phyloP scores from a whole-genome alignment of 208 protist genomes.

The Acanthamoeba royreba region DNA sequence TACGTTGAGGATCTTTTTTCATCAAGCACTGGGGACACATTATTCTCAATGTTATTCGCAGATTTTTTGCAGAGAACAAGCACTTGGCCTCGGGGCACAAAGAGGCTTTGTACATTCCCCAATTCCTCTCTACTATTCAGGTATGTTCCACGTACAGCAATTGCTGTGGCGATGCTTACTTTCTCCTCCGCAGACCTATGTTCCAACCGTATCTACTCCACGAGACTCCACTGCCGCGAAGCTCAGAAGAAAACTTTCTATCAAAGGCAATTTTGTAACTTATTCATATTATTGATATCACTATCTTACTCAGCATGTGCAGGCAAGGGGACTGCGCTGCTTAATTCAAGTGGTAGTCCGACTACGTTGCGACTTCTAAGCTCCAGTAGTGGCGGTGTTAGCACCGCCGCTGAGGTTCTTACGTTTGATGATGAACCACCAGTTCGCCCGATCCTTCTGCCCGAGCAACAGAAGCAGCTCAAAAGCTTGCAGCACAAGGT shows the following conservation, averaged over 20 bases:
- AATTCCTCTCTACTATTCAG: neutral
- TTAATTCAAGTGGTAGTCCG: neutral
- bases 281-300: neutral
- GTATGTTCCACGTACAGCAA: neutral
- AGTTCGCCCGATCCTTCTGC: neutral
- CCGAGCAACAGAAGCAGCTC: neutral
- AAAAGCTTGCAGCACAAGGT: neutral
- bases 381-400: too few relatives aligned
- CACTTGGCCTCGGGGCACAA: neutral
- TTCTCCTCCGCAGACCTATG: neutral
- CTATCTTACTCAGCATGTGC: neutral
- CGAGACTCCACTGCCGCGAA: neutral
- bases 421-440: neutral
- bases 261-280: neutral
- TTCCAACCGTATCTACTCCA: neutral
- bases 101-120: neutral
- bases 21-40: neutral
- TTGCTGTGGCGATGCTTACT: neutral
- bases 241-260: neutral
- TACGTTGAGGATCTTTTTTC: neutral
- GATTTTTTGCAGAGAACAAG: neutral
- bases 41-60: neutral
- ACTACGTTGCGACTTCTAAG: too few relatives aligned
- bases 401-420: too few relatives aligned
- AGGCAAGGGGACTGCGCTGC: neutral